These are phyloP conservation scores for Lablab purpureus DNA, from an alignment of 306 rosid genomes.

Conservation along the genomic window DNA sequence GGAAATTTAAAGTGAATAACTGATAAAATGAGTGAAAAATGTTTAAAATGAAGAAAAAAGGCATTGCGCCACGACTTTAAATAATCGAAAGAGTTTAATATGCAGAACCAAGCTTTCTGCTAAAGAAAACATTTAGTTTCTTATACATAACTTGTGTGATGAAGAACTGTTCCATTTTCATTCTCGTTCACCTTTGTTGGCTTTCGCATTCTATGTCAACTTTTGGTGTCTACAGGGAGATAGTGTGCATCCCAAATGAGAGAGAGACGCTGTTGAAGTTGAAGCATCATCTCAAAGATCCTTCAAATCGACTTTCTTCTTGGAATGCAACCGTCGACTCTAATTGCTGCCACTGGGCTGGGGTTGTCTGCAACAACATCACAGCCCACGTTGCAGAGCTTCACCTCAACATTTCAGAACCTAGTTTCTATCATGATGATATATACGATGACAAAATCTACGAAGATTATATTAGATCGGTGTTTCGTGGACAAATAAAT, in stretches of 20 bases:
- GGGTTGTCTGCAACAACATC: background rate
- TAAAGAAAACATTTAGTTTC: too few relatives aligned
- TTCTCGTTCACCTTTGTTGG: background rate
- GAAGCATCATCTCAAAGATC: background rate
- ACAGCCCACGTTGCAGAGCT: background rate
- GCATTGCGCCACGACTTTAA: too few relatives aligned
- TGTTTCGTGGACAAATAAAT: background rate
- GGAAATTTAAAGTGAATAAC: too few relatives aligned
- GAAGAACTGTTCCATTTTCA: background rate
- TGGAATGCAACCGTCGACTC: background rate
- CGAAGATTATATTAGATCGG: background rate
- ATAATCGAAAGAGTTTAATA: too few relatives aligned
- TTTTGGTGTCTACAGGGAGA: background rate
- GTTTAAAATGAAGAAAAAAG: too few relatives aligned
- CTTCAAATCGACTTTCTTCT: conserved; percentile 3
- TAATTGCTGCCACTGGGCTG: background rate
- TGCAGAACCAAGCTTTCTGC: too few relatives aligned
- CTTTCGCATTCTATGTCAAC: too few relatives aligned
- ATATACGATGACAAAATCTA: too few relatives aligned
- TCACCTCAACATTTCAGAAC: background rate
- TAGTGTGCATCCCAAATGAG: background rate
- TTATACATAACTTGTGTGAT: too few relatives aligned
- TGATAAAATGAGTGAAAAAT: too few relatives aligned
- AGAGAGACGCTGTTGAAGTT: background rate
- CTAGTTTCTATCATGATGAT: too few relatives aligned